A percentile compares a stretch with the other conserved stretches of the same genome.
phyloP scores from a whole-genome alignment of 768 basidiomycete species.

The Xerocomellus intermedius region DNA sequence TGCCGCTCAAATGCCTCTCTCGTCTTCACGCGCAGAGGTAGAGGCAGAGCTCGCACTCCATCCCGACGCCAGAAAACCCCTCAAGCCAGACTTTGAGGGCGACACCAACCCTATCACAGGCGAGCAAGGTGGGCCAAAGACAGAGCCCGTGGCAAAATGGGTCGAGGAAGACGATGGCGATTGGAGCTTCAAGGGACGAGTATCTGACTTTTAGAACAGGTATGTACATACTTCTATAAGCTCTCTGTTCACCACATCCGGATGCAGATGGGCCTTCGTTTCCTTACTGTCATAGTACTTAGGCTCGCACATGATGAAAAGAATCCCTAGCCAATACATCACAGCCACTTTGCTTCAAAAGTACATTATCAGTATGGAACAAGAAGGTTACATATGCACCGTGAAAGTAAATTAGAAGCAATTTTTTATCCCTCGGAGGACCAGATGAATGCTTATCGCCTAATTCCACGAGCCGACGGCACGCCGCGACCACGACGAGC shows the following conservation, averaged over 20 bases:
- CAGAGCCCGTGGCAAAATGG: constrained; percentile 72
- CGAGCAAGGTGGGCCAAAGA: constrained; percentile 84
- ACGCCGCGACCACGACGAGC: constrained; percentile 88
- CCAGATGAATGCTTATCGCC: constrained; percentile 50
- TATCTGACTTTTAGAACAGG: constrained; percentile 70
- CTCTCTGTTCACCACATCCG: not conserved
- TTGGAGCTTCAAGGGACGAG: constrained; percentile 90
- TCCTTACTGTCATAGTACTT: not conserved
- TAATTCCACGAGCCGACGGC: constrained; percentile 72
- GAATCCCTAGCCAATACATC: not conserved
- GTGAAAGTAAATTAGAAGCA: constrained; percentile 10
- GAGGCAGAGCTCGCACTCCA: constrained; percentile 52
- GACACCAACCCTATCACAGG: constrained; percentile 81
- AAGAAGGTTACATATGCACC: constrained; percentile 16
- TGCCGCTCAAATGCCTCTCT: constrained; percentile 48
- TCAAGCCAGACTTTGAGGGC: constrained; percentile 73
- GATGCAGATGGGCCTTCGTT: too few relatives aligned
- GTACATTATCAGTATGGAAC: constrained; percentile 10
- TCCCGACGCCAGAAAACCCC: constrained; percentile 62
- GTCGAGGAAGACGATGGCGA: constrained; percentile 56
- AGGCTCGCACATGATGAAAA: not conserved
- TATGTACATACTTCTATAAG: not conserved
- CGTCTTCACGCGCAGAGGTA: constrained; percentile 28
- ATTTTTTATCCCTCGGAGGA: not conserved
- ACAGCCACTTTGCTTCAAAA: not conserved